These are phyloP conservation scores for Vanilla planifolia DNA, from an alignment of 106 monocot species.

Conservation along the genomic window DNA sequence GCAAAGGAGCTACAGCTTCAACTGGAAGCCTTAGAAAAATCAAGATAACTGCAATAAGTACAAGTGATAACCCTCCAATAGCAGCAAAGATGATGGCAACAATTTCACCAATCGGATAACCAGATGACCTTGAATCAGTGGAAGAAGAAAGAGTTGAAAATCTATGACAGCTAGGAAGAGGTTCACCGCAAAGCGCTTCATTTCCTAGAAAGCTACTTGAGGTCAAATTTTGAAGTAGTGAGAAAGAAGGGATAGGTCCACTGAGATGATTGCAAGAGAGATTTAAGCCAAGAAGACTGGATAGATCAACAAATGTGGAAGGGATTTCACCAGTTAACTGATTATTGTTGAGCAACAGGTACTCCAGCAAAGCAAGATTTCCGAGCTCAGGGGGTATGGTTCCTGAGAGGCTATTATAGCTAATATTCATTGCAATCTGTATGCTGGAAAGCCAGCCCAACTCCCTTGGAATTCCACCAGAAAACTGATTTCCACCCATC, in stretches of 20 bases:
- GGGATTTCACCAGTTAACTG: constrained; percentile 80
- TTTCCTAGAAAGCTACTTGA: constrained; percentile 69
- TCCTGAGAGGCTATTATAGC: constrained; percentile 79
- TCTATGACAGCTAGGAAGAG: constrained; percentile 44
- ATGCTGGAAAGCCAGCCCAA: constrained; percentile 70
- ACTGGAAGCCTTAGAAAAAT: constrained; percentile 60
- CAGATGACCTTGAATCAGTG: constrained; percentile 4
- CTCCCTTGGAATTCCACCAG: constrained; percentile 68
- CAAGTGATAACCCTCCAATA: constrained; percentile 69
- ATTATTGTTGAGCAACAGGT: constrained; percentile 77
- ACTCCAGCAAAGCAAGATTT: constrained; percentile 67
- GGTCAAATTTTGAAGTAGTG: constrained; percentile 55
- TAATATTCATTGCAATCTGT: constrained; percentile 90
- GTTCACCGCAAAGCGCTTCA: constrained; percentile 80
- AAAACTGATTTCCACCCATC: constrained; percentile 82
- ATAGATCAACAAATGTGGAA: constrained; percentile 60
- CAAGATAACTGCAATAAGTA: constrained; percentile 65
- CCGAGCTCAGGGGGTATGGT: constrained; percentile 74
- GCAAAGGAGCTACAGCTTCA: constrained; percentile 49
- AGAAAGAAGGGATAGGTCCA: constrained; percentile 60
- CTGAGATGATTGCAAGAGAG: constrained; percentile 85
- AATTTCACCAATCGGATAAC: constrained; percentile 33
- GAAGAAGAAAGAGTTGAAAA: constrained; percentile 21
- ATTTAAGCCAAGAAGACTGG: constrained; percentile 73
- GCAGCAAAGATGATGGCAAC: constrained; percentile 67